A percentile compares a stretch with the other conserved stretches of the same genome.
These are phyloP conservation scores for Microbotryum violaceum DNA, from an alignment of 1,284 basidiomycete genomes.

Conservation along the genomic window DNA sequence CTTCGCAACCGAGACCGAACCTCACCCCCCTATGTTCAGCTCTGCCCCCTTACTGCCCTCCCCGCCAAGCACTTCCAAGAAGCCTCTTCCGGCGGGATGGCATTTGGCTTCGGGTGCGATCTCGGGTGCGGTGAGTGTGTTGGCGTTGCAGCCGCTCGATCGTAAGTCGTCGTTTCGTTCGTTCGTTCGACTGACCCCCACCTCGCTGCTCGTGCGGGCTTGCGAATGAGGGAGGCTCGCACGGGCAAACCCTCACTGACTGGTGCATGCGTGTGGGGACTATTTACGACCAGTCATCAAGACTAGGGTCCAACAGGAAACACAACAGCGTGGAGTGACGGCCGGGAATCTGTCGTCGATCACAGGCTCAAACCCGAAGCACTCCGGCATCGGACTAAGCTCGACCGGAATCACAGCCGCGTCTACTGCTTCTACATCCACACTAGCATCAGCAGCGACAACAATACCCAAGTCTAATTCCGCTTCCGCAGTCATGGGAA, in stretches of 20 bases:
- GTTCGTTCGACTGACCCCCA: no score
- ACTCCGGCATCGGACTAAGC: no score
- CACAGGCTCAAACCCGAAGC: no score
- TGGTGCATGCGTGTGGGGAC: neutral
- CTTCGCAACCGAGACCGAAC: no score
- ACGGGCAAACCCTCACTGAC: no score
- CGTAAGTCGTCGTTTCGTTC: slow-evolving; percentile 9
- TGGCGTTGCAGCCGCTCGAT: slow-evolving; percentile 28
- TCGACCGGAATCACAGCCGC: neutral
- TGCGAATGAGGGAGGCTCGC: neutral
- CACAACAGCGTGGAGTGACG: neutral
- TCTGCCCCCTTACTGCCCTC: no score
- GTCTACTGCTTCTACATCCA: neutral
- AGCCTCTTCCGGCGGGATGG: slow-evolving; percentile 20
- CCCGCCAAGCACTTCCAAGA: neutral
- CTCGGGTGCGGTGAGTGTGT: slow-evolving; percentile 22
- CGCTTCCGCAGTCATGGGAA: neutral
- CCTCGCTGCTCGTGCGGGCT: no score
- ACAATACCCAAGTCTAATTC: neutral
- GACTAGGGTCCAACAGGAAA: slow-evolving; percentile 27
- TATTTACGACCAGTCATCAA: slow-evolving; percentile 22
- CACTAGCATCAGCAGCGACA: neutral
- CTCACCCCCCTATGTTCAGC: no score
- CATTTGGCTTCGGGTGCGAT: slow-evolving; percentile 26
- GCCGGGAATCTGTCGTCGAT: no score